Base-by-base conservation (phyloP, 345 rosid species). In the Syzygium oleosum region DNA sequence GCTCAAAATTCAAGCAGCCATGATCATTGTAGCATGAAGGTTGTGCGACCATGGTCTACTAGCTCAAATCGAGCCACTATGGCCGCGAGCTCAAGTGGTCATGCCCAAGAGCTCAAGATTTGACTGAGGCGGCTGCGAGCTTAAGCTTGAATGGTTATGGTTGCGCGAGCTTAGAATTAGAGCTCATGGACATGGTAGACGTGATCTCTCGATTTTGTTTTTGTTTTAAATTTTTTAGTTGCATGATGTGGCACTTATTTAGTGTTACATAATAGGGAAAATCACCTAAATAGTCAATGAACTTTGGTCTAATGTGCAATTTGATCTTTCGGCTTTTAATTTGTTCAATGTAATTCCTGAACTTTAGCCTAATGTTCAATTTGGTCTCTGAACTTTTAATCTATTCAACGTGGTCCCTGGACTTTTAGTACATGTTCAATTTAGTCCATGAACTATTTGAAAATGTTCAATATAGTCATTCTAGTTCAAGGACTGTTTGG, bases 401-500 rank as follows among this genome's bases (percentile, higher is more conserved):
- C 1, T 43, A 1, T 43, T 43, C 46, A 43, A 43, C 6, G 46
- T 43, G 46, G 1, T 43, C 5, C 6, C 1, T 43, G 0, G 7
- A 43, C 7, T 43, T 43, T 43, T 43, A 6, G 46, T 43, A 43
- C 4, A 6, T 43, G 7, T 43, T 43, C 46, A 43, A 43, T 43
- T 43, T 43, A 43, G 46, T 43, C 46, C 6, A 6, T 43, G 7
- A 6, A 43, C 46, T 43, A 6, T 43, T 43, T 43, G 7, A 43
- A 43, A 43, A 4, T 43, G 7, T 43, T 43, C 7, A 43, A 43
- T 6, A 1, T 43, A 43, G 7, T 43, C 46, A 1, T 43, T 43
- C 46, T 1, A 43, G 46, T 43, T 43, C 7, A 4, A 0, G 46
- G 1, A 0, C 7, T 43, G 7, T 5, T 43, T 43, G 7, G 1